Conservation (phyloP, 2,329 filamentous ascomycete species). For the Neofusicoccum cordaticola region DNA sequence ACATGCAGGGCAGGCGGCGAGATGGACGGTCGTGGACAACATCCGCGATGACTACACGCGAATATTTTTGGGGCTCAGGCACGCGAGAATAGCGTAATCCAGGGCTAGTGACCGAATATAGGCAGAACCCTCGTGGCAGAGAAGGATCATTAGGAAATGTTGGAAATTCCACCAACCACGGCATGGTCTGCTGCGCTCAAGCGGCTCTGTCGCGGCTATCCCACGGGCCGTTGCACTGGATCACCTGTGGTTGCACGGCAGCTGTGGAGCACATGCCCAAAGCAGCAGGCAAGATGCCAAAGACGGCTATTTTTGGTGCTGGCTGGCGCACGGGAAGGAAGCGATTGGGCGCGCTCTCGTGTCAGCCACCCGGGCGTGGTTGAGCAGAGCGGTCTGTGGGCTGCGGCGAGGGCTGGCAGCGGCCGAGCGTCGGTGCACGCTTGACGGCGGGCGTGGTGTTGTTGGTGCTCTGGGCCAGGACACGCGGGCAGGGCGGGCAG, state of each 20-base stretch:
- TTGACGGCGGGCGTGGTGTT: not conserved
- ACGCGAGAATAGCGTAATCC: not conserved
- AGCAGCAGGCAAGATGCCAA: not conserved
- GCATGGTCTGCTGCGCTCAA: too few relatives aligned
- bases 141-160: not conserved
- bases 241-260: not conserved
- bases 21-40: not conserved
- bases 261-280: slow-evolving; percentile 4
- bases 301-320: slow-evolving; percentile 2
- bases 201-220: not conserved
- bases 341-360: not conserved
- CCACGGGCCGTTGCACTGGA: not conserved
- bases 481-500: not conserved
- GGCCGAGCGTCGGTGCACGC: not conserved
- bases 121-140: too few relatives aligned
- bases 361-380: not conserved
- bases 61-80: not conserved
- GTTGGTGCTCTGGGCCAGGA: too few relatives aligned
- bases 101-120: not conserved
- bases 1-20: not conserved
- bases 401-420: not conserved
- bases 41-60: not conserved
- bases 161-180: slow-evolving; percentile 4
- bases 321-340: not conserved
- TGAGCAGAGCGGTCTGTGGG: not conserved